These are phyloP conservation scores for Poterioochromonas sp. DNA, from an alignment of 352 stramenopile species.

Conservation along the genomic window DNA sequence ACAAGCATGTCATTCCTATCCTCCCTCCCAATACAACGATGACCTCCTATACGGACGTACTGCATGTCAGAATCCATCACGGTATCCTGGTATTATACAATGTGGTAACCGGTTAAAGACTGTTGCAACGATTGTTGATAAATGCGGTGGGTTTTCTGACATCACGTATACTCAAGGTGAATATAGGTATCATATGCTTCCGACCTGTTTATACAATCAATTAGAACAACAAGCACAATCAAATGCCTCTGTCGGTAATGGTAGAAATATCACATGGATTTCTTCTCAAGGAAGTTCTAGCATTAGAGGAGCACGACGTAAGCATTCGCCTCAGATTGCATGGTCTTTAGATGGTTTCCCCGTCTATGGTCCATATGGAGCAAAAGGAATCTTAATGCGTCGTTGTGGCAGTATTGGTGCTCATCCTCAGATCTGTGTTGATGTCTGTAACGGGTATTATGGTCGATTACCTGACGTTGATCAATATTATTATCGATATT, in stretches of 20 bases:
- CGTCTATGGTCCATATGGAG: background rate
- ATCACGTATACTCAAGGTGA: background rate
- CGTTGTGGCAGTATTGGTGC: background rate
- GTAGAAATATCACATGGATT: background rate
- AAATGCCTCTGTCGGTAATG: background rate
- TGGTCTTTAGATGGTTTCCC: constrained; percentile 24
- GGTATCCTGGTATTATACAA: background rate
- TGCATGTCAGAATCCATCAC: background rate
- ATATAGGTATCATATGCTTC: background rate
- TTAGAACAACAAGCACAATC: background rate
- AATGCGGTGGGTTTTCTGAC: background rate
- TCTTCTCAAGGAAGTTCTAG: background rate
- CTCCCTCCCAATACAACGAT: background rate
- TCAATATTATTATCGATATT: constrained; percentile 17
- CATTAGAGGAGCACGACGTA: background rate
- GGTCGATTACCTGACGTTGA: background rate
- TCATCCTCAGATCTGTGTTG: constrained; percentile 15
- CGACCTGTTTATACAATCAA: constrained; percentile 1
- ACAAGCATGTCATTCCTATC: background rate
- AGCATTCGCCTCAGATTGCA: constrained; percentile 2
- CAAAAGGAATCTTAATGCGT: background rate
- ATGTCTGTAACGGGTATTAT: constrained; percentile 14
- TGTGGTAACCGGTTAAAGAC: background rate
- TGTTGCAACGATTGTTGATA: background rate
- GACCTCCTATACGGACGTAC: background rate